Evolutionary conservation across 257 asterid genomes (phyloP), one percentile per base, ranked within the genome.

Genomic region (Coffea canephora): DNA sequence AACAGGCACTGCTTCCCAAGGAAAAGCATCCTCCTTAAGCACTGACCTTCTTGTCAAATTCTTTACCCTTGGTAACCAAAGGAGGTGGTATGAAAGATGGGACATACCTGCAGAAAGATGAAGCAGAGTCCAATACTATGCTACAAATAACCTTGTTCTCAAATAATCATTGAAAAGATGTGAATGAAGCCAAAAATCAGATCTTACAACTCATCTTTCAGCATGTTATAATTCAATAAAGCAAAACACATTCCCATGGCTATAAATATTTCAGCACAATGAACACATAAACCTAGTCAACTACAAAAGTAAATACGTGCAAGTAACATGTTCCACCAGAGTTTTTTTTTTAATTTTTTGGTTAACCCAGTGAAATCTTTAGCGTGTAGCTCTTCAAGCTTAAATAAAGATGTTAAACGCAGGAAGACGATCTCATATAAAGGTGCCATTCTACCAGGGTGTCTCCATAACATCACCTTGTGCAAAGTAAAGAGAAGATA

Each of bases 11-110:
- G 68, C 27, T 27, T 16, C 62, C 66, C 49, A 77, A 72, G 78
- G 75, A 74, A 74, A 79, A 83, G 76, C 41, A 1, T 46, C 68
- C 67, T 75, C 48, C 65, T 21, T 43, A 77, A 73, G 52, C 39
- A 75, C 93, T 78, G 3, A 92, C 97, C 95, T 92, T 92, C 90
- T 87, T 94, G 76, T 94, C 97, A 76, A 84, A 86, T 70, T 94
- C 98, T 88, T 89, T 92, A 83, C 86, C 87, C 91, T 90, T 94
- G 80, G 92, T 84, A 83, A 96, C 97, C 96, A 89, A 84, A 79
- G 97, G 94, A 83, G 98, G 98, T 23, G 98, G 98, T 80, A 92
- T 83, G 86, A 92, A 94, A 81, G 97, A 94, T 41, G 98, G 98
- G 25, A 94, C 97, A 88, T 94, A 94, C 97, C 98, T 94, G 98